Percentiles rank a stretch among this genome's conserved stretches.
Evolutionary conservation across 176 grass and related monocot species (phyloP).

Genomic region (Sorghum bicolor): Sorghum_bicolor_NCBIv3 NC_012872.2:63307501-63308000

Average conservation of each 20-base stretch:
- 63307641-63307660: constrained; percentile 84
- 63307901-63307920: constrained; percentile 97
- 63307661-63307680: constrained; percentile 89
- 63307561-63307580: constrained; percentile 5
- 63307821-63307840: constrained; percentile 51
- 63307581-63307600: constrained; percentile 4
- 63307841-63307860: constrained; percentile 66
- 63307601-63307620: constrained; percentile 38
- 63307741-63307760: constrained; percentile 20
- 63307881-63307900: constrained; percentile 84
- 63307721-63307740: constrained; percentile 49
- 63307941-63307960: constrained; percentile 89
- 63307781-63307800: background rate
- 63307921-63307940: constrained; percentile 86
- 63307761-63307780: constrained; percentile 4
- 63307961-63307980: constrained; percentile 87
- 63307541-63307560: constrained; percentile 15
- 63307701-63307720: constrained; percentile 66
- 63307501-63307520: constrained; percentile 38
- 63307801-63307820: constrained; percentile 7
- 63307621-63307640: constrained; percentile 75
- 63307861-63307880: constrained; percentile 78
- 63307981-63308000: constrained; percentile 78
- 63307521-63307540: constrained; percentile 21
- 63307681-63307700: constrained; percentile 83